These are phyloP conservation scores for Solanum piurae DNA, from an alignment of 257 asterid genomes.

Conservation along the genomic window DNA sequence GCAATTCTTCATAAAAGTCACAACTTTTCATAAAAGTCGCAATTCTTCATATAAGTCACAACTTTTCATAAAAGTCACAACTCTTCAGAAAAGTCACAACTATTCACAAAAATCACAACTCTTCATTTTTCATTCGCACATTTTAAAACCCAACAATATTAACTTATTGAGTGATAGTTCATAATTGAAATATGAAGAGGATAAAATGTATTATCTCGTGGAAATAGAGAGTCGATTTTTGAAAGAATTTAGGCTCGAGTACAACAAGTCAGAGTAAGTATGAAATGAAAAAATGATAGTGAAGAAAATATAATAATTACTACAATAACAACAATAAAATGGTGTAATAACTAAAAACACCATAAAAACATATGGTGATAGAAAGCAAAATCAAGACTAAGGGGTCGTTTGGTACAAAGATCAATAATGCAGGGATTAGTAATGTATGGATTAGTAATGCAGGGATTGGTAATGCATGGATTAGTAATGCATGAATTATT, in stretches of 20 bases:
- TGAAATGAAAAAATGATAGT: background rate
- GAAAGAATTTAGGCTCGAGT: background rate
- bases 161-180: background rate
- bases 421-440: too few species aligned
- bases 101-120: background rate
- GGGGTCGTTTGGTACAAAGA: too few species aligned
- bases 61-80: background rate
- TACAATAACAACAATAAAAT: too few species aligned
- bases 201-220: background rate
- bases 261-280: background rate
- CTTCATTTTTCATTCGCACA: background rate
- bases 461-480: too few species aligned
- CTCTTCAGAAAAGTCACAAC: background rate
- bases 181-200: background rate
- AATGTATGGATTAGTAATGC: too few species aligned
- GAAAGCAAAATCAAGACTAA: background rate
- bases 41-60: fast-evolving
- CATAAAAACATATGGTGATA: background rate
- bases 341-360: background rate
- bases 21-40: too few species aligned
- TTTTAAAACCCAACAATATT: background rate
- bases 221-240: background rate
- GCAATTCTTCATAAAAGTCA: fast-evolving
- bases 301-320: background rate
- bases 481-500: too few species aligned